phyloP scores from a whole-genome alignment of 768 basidiomycete species.

The Tylopilus cervinicoccineus region DNA sequence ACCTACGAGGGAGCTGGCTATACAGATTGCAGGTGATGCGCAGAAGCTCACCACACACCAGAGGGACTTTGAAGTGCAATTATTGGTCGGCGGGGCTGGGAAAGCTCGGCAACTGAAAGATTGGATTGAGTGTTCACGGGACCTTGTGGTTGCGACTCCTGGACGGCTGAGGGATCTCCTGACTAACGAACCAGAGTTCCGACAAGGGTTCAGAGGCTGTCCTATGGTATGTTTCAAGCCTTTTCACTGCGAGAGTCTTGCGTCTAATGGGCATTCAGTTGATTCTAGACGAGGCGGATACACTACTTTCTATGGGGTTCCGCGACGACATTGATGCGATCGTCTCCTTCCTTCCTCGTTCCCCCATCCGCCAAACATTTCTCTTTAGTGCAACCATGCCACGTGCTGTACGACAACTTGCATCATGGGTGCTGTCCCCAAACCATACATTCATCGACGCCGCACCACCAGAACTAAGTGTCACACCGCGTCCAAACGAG shows the following conservation, averaged over 20 bases:
- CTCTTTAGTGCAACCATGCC: constrained; percentile 90
- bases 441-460: constrained; percentile 74
- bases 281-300: constrained; percentile 91
- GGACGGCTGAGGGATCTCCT: constrained; percentile 79
- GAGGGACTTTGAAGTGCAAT: constrained; percentile 58
- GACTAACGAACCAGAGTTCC: constrained; percentile 52
- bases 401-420: constrained; percentile 64
- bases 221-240: constrained; percentile 49
- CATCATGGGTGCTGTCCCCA: constrained; percentile 51
- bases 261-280: constrained; percentile 46
- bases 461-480: constrained; percentile 48
- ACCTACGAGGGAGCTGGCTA: constrained; percentile 87
- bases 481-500: constrained; percentile 13
- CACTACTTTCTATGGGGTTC: constrained; percentile 90
- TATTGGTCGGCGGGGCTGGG: constrained; percentile 76
- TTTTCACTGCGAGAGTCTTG: background rate
- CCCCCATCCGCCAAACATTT: constrained; percentile 79
- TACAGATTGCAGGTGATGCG: constrained; percentile 86
- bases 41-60: constrained; percentile 59
- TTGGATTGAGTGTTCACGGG: constrained; percentile 60
- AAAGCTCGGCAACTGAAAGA: constrained; percentile 63
- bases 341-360: constrained; percentile 52
- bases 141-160: constrained; percentile 89
- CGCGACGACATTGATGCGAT: constrained; percentile 80
- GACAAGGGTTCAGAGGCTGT: constrained; percentile 47